These are phyloP conservation scores for Neurospora terricola DNA, from an alignment of 495 filamentous ascomycete species.

Conservation along the genomic window DNA sequence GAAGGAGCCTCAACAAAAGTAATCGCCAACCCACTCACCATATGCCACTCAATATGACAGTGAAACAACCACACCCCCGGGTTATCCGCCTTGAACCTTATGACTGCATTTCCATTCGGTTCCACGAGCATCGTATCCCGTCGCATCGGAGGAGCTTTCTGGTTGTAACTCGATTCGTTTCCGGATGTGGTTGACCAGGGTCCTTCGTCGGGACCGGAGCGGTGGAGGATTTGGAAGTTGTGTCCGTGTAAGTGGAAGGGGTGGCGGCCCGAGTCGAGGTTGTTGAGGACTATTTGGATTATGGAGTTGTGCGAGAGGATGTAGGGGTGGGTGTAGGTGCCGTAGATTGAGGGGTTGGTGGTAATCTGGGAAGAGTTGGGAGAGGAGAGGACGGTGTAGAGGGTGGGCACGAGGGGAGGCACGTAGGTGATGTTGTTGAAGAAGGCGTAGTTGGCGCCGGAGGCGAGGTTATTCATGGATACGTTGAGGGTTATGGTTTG, in stretches of 20 bases:
- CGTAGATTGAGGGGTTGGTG: constrained; percentile 54
- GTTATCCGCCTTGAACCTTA: constrained; percentile 60
- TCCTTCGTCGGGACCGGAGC: constrained; percentile 34
- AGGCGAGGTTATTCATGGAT: constrained; percentile 58
- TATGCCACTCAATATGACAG: constrained; percentile 64
- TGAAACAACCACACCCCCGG: constrained; percentile 68
- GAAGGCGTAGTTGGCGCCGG: constrained; percentile 76
- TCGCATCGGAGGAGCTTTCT: constrained; percentile 39
- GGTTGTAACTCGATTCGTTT: constrained; percentile 29
- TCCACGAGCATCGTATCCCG: constrained; percentile 48
- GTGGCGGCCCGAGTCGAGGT: constrained; percentile 59
- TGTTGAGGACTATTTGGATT: constrained; percentile 76
- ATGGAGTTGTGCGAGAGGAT: constrained; percentile 57
- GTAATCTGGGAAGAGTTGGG: constrained; percentile 38
- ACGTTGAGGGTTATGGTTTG: constrained; percentile 53
- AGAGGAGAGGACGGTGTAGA: constrained; percentile 64
- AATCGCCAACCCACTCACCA: constrained; percentile 56
- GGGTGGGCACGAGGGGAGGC: constrained; percentile 63
- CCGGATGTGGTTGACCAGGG: constrained; percentile 34
- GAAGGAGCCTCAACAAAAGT: constrained; percentile 55
- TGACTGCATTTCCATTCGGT: constrained; percentile 48
- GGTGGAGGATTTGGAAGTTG: constrained; percentile 55
- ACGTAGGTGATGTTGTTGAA: constrained; percentile 75
- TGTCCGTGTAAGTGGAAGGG: constrained; percentile 89
- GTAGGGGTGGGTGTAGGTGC: constrained; percentile 57